A percentile compares a stretch with the other conserved stretches of the same genome.
These are phyloP conservation scores for Sporothrix brasiliensis DNA, from an alignment of 2,329 filamentous ascomycete species.

Conservation along the genomic window DNA sequence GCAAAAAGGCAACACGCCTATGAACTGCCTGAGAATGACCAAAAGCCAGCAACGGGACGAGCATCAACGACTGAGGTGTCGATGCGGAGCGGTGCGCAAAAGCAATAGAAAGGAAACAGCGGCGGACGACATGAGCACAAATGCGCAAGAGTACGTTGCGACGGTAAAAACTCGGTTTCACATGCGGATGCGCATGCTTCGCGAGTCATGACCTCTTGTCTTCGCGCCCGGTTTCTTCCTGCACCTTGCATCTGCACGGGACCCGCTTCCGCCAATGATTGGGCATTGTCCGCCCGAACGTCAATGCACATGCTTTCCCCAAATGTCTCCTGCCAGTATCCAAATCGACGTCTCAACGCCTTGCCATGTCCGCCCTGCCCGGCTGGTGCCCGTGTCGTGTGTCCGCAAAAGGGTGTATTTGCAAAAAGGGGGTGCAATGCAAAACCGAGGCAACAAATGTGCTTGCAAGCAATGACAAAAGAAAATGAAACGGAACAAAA, in stretches of 20 bases:
- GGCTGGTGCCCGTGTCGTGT: not conserved
- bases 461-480: not conserved
- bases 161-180: not conserved
- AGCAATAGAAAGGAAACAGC: not conserved
- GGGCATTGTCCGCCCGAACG: not conserved
- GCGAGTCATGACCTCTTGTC: not conserved
- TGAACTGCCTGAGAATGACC: no score
- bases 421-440: conserved; percentile 3
- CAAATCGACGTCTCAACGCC: not conserved
- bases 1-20: no score
- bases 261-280: conserved; percentile 3
- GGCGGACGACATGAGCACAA: not conserved
- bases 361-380: not conserved
- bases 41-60: no score
- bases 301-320: conserved; percentile 14
- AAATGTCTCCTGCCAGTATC: not conserved
- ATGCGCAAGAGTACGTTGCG: not conserved
- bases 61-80: no score
- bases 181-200: not conserved
- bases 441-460: conserved; percentile 7
- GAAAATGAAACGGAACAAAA: not conserved
- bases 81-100: not conserved
- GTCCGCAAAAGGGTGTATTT: not conserved
- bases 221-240: conserved; percentile 10
- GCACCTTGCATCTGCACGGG: conserved; percentile 7